Conservation (phyloP, 2,329 filamentous ascomycete genomes). For the Aspergillus caelatus region DNA sequence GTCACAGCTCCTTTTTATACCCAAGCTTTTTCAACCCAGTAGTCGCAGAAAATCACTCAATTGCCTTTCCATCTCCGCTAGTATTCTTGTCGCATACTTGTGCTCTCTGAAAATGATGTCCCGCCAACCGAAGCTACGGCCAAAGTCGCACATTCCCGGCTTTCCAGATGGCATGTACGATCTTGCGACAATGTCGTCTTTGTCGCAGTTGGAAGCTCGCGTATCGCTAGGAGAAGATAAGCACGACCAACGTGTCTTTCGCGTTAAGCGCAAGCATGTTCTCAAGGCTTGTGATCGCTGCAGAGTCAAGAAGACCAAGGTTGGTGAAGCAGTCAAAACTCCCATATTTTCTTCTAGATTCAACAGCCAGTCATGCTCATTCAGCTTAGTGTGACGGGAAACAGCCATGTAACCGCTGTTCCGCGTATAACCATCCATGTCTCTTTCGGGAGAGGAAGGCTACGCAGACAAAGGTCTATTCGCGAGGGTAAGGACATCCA, state of each 20-base stretch:
- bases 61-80: constrained; percentile 11
- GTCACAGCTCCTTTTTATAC: neutral
- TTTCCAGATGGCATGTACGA: constrained; percentile 39
- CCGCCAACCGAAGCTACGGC: constrained; percentile 42
- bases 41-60: constrained; percentile 6
- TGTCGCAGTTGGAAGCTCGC: constrained; percentile 34
- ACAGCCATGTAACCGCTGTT: constrained; percentile 48
- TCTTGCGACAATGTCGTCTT: constrained; percentile 33
- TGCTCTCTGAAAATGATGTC: constrained; percentile 40
- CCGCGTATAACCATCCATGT: constrained; percentile 47
- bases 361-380: constrained; percentile 18
- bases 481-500: constrained; percentile 39
- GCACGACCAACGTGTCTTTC: constrained; percentile 43
- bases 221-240: constrained; percentile 35
- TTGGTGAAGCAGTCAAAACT: constrained; percentile 24
- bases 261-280: constrained; percentile 49
- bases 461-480: constrained; percentile 48
- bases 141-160: constrained; percentile 40
- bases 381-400: constrained; percentile 46
- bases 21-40: constrained; percentile 4
- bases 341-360: constrained; percentile 8
- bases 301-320: constrained; percentile 50
- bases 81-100: neutral
- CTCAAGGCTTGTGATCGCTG: constrained; percentile 50
- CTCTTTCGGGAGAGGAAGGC: constrained; percentile 49